phyloP scores from a whole-genome alignment of 768 basidiomycete species.

The Boletus tomentosulus region DNA sequence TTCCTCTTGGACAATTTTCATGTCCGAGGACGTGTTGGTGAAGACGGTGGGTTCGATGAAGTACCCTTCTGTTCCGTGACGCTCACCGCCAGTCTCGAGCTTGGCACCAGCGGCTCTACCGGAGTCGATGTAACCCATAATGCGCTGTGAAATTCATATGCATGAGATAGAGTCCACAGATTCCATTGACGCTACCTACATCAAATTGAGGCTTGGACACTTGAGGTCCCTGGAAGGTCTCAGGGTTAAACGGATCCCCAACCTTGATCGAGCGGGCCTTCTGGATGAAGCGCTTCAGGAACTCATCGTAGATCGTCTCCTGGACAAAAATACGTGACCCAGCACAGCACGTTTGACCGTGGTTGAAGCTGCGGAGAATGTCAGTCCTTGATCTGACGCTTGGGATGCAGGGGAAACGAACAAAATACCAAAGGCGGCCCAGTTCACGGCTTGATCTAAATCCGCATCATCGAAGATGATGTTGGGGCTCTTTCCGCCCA shows the following conservation, averaged over 20 bases:
- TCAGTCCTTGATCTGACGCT: conserved; percentile 14
- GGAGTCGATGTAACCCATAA: conserved; percentile 74
- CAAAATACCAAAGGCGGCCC: conserved; percentile 73
- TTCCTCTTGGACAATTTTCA: conserved; percentile 73
- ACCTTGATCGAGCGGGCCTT: conserved; percentile 54
- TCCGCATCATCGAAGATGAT: conserved; percentile 50
- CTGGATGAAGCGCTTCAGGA: conserved; percentile 55
- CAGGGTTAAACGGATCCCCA: conserved; percentile 64
- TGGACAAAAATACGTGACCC: conserved; percentile 84
- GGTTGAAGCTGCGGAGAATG: conserved; percentile 50
- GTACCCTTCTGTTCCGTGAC: conserved; percentile 57
- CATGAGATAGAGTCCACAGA: neutral
- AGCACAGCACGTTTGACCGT: conserved; percentile 77
- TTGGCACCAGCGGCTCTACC: conserved; percentile 72
- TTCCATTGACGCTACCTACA: conserved; percentile 35
- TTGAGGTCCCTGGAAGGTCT: conserved; percentile 72
- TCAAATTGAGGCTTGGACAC: conserved; percentile 73
- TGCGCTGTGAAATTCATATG: conserved; percentile 43
- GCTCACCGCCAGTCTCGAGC: conserved; percentile 58
- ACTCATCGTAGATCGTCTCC: conserved; percentile 72
- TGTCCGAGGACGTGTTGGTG: conserved; percentile 58
- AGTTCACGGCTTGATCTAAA: conserved; percentile 55
- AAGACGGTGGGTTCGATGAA: conserved; percentile 77
- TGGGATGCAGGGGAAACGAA: conserved; percentile 33
- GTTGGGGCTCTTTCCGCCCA: conserved; percentile 50